Percentiles rank a stretch among this genome's conserved stretches.
phyloP scores from a whole-genome alignment of 768 basidiomycete species.

The Gautieria morchelliformis region DNA sequence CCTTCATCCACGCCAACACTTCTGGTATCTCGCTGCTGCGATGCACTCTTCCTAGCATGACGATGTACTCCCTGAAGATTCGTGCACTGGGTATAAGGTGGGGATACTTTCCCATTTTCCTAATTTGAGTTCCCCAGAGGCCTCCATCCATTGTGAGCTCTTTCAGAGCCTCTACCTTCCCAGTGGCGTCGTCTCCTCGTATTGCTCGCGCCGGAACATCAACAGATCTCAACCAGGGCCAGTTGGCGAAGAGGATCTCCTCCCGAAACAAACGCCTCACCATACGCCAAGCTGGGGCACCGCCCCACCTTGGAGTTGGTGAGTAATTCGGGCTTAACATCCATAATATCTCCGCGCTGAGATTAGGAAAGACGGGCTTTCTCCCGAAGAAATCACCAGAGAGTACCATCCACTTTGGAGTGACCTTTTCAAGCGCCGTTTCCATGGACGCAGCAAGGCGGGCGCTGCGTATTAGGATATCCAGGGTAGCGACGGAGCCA shows the following conservation, averaged over 20 bases:
- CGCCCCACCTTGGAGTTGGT: slow-evolving; percentile 29
- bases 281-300: slow-evolving; percentile 34
- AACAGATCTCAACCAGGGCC: slow-evolving; percentile 30
- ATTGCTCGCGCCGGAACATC: slow-evolving; percentile 29
- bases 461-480: slow-evolving; percentile 51
- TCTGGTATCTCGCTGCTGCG: slow-evolving; percentile 53
- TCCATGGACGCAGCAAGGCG: slow-evolving; percentile 43
- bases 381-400: slow-evolving; percentile 25
- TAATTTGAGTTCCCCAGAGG: slow-evolving; percentile 7
- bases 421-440: slow-evolving; percentile 38
- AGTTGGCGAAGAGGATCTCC: slow-evolving; percentile 45
- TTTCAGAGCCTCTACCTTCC: neutral
- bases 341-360: slow-evolving; percentile 17
- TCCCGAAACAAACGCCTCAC: slow-evolving; percentile 45
- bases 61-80: slow-evolving; percentile 50
- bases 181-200: slow-evolving; percentile 15
- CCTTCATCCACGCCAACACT: slow-evolving; percentile 66
- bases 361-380: slow-evolving; percentile 20
- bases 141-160: neutral
- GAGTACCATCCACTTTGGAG: slow-evolving; percentile 26
- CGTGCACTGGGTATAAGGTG: slow-evolving; percentile 40
- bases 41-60: slow-evolving; percentile 43
- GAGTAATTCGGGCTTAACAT: slow-evolving; percentile 20
- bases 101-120: slow-evolving; percentile 17
- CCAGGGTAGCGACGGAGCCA: slow-evolving; percentile 48